Evolutionary conservation across 495 filamentous ascomycete genomes (phyloP), one percentile per base, ranked within the genome.

Genomic region (Penicillium silybi): DNA sequence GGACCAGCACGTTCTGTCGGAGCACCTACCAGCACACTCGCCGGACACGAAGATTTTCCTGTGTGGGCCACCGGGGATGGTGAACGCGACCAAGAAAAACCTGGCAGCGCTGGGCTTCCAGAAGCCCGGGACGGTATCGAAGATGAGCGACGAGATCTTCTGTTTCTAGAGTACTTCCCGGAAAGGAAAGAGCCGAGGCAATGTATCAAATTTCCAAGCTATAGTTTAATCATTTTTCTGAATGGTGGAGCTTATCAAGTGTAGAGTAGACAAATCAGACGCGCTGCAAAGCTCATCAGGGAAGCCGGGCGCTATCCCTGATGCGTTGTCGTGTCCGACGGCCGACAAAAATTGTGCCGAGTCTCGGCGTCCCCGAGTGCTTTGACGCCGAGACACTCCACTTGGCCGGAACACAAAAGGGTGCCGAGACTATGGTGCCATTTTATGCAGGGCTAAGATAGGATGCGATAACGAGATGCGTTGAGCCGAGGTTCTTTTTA

Each of bases 41-140:
- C 41, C 57, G 4, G 68, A 69, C 16, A 65, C 58, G 7, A 74
- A 67, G 56, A 53, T 73, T 5, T 48, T 74, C 48, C 57, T 75
- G 19, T 75, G 71, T 59, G 72, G 72, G 5, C 72, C 72, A 6
- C 69, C 71, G 4, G 67, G 69, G 3, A 69, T 72, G 65, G 53
- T 73, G 6, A 71, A 63, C 40, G 71, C 71, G 1, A 57, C 64
- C 20, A 74, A 72, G 61, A 67, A 67, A 51, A 62, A 50, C 26
- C 52, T 71, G 54, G 61, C 57, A 22, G 54, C 45, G 19, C 20
- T 73, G 48, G 71, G 70, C n/a, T 72, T 63, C 32, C 18, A 56
- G 29, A 59, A 50, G 20, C 69, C 70, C 18, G 69, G 70, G 11
- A 43, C 63, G 1, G 67, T 72, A 5, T 39, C 57, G 15, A 74